Base-by-base conservation (phyloP, 768 basidiomycete genomes). In the Lepiota subincarnata region DNA sequence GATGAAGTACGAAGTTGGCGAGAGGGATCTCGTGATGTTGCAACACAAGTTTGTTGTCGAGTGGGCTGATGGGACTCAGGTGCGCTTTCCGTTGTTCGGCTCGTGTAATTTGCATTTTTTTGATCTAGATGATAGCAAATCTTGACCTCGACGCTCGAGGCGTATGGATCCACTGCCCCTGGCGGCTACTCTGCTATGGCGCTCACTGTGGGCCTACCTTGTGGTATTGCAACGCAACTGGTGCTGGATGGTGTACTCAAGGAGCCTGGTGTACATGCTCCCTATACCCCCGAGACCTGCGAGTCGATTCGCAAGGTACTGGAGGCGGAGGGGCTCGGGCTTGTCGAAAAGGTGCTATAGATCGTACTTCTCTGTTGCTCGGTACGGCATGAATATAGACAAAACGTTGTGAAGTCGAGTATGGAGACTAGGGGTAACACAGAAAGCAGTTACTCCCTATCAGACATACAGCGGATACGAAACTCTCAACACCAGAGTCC, bases 11-110 rank as follows among this genome's bases (percentile, higher is more conserved):
- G 89, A 86, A 58, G 71, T 77, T 43, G 92, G 91, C 58, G 94
- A 98, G 71, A 86, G 92, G 10, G 96, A 99, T 69, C 82, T 98
- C 56, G 91, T 99, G 56, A 92, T 98, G 86, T 83, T 99, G 50
- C 96, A 98, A 73, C 96, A 99, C 81, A 96, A 95, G 76, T 98
- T 99, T 66, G 73, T 92, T 61, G 86, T 98, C 35, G 86, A 94
- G 66, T 89, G 88, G 81, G 77, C 80, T 31, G 92, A 98, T 63
- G 94, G 96, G 43, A 78, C 71, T 44, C 73, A 80, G 71, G 87
- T 85, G 56, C 48, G 42, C 13, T 18, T 52, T 19, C 50, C 13
- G 31, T 24, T 38, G 18, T 14, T 56, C 11, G 37, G 31, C n/a
- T n/a, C 11, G 37, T 24, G 55, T 53, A 31, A 31, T 14, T 24